Percentiles rank a stretch among this genome's conserved stretches.
Conservation (phyloP, 2,329 filamentous ascomycete species). For the Fusarium sp. region DNA sequence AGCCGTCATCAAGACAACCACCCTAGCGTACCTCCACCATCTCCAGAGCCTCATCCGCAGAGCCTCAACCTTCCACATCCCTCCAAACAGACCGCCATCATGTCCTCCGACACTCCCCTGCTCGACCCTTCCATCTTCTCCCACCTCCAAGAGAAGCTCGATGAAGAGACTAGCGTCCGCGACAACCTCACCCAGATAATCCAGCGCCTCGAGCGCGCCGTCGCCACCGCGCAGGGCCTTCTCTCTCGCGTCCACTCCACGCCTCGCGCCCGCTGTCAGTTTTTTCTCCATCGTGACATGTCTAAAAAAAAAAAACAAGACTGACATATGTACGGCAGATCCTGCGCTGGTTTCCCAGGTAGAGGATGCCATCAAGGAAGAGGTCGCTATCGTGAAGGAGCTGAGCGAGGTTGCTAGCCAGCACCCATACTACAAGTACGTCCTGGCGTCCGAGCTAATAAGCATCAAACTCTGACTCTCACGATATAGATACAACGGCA, state of each 20-base stretch:
- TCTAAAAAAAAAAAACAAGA: not conserved
- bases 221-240: conserved; percentile 84
- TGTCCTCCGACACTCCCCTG: conserved; percentile 55
- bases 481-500: conserved; percentile 76
- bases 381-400: conserved; percentile 79
- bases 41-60: conserved; percentile 38
- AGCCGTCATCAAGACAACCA: not conserved
- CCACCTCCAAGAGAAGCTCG: conserved; percentile 88
- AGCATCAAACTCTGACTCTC: conserved; percentile 19
- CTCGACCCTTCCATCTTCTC: conserved; percentile 89
- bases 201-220: conserved; percentile 86
- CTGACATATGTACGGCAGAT: conserved; percentile 59
- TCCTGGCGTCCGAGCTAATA: not conserved
- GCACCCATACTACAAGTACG: conserved; percentile 95
- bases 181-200: conserved; percentile 88
- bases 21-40: conserved; percentile 30
- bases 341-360: conserved; percentile 78
- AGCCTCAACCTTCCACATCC: conserved; percentile 35
- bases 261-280: conserved; percentile 71
- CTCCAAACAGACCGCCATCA: conserved; percentile 38
- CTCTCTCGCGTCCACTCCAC: conserved; percentile 93
- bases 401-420: conserved; percentile 82
- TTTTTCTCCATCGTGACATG: not conserved
- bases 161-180: conserved; percentile 85
- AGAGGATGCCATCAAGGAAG: conserved; percentile 78